phyloP scores from a whole-genome alignment of 1,284 basidiomycete genomes.

The Thecaphora thlaspeos region DNA sequence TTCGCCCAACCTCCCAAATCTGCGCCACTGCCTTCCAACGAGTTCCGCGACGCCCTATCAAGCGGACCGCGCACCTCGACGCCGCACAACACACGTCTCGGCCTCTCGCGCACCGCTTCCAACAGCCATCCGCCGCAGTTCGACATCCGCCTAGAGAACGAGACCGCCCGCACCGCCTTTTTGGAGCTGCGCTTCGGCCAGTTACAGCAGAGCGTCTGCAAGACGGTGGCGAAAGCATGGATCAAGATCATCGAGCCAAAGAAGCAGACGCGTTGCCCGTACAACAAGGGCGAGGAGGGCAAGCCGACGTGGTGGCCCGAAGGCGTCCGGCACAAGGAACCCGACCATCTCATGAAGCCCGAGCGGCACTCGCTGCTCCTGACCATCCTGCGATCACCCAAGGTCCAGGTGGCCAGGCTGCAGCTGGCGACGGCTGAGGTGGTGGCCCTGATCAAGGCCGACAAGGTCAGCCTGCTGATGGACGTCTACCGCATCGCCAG shows the following conservation, averaged over 20 bases:
- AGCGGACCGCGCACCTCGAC: slow-evolving; percentile 9
- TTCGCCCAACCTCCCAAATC: slow-evolving; percentile 19
- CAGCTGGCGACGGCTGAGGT: slow-evolving; percentile 62
- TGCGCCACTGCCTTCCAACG: slow-evolving; percentile 19
- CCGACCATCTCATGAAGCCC: slow-evolving; percentile 61
- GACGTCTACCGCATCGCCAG: slow-evolving; percentile 63
- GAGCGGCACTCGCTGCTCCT: slow-evolving; percentile 61
- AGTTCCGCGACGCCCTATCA: not conserved
- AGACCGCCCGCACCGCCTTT: slow-evolving; percentile 43
- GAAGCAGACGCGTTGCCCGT: slow-evolving; percentile 62
- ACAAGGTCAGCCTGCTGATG: slow-evolving; percentile 60
- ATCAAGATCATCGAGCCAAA: slow-evolving; percentile 63
- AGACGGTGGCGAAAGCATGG: slow-evolving; percentile 62
- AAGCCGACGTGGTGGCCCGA: slow-evolving; percentile 64
- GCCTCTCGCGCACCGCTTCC: not conserved
- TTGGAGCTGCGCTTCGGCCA: slow-evolving; percentile 56
- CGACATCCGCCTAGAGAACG: slow-evolving; percentile 15
- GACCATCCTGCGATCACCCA: slow-evolving; percentile 59
- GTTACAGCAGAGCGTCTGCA: slow-evolving; percentile 62
- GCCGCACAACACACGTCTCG: not conserved
- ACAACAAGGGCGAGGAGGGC: slow-evolving; percentile 62
- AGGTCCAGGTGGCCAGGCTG: slow-evolving; percentile 59
- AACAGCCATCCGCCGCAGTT: slow-evolving; percentile 5
- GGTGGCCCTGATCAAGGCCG: slow-evolving; percentile 59
- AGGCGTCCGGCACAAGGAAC: slow-evolving; percentile 62